Base-by-base conservation (phyloP, 78 protist species). In the Trichosphaerium sp. region DNA sequence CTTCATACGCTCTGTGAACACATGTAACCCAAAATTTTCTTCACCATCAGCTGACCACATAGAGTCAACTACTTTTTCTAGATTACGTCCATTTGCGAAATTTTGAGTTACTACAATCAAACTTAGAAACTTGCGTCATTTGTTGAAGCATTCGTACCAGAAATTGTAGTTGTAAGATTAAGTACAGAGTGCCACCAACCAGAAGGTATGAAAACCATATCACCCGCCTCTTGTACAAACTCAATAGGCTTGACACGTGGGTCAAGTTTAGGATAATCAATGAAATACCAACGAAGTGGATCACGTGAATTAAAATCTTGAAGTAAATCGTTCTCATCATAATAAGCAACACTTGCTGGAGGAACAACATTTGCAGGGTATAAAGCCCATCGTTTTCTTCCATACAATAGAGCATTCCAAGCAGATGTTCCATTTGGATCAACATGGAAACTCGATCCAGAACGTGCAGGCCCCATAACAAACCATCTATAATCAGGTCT, bases 151-250 rank as follows among this genome's bases (percentile, higher is more conserved):
- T n/a, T n/a, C n/a, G n/a, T n/a, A n/a, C n/a, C n/a, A n/a, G n/a
- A n/a, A n/a, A n/a, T n/a, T n/a, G n/a, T n/a, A n/a, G n/a, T n/a
- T n/a, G n/a, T n/a, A n/a, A n/a, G n/a, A n/a, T n/a, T n/a, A n/a
- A n/a, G n/a, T n/a, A n/a, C n/a, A n/a, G n/a, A n/a, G 23, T 77
- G 83, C 83, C 83, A 77, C 83, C 83, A 77, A 29, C 83, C 83
- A 57, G 78, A 71, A 0, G 83, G 83, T n/a, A 77, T 76, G 56
- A 77, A 77, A 6, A 77, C 69, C 31, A 76, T 77, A 57, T 77
- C 83, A 23, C 83, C 83, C 41, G 83, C 78, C 8, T 77, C 55
- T 55, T 77, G 83, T 29, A 66, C 47, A 29, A 54, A 40, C 55
- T 77, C 83, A 7, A 77, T 69, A 64, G 83, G 83, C 21, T 40